Conservation (phyloP, 306 rosid species). For the Malus sylvestris region DNA sequence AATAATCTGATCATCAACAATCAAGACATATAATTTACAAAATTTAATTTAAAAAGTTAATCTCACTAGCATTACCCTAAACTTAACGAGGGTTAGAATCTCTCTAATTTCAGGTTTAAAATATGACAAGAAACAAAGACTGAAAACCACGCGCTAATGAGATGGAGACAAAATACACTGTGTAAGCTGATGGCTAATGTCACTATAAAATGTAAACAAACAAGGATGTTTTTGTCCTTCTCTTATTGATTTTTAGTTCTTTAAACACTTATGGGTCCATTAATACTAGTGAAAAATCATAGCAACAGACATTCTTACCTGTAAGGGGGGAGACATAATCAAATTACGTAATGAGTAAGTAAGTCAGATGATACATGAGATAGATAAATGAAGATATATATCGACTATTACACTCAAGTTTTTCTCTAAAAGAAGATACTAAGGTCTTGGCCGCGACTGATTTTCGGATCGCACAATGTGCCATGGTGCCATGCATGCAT, state of each 20-base stretch:
- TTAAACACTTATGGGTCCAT: constrained; percentile 5
- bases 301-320: background rate
- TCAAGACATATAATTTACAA: too few relatives aligned
- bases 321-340: too few relatives aligned
- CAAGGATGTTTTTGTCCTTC: constrained; percentile 35
- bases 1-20: too few relatives aligned
- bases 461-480: constrained; percentile 5
- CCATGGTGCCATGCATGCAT: background rate
- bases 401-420: background rate
- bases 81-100: constrained; percentile 8
- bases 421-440: background rate
- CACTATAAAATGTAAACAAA: constrained; percentile 9
- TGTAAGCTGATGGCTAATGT: constrained; percentile 5
- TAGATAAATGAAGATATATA: background rate
- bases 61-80: background rate
- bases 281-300: background rate
- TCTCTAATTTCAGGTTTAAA: background rate
- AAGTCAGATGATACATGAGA: background rate
- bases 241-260: constrained; percentile 13
- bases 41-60: too few relatives aligned
- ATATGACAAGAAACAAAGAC: constrained; percentile 10
- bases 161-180: constrained; percentile 12
- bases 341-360: too few relatives aligned
- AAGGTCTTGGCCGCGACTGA: too few relatives aligned
- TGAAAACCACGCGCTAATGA: constrained; percentile 34